phyloP scores from a whole-genome alignment of 192 early-diverging fungal genomes.

The Coemansia sp. region DNA sequence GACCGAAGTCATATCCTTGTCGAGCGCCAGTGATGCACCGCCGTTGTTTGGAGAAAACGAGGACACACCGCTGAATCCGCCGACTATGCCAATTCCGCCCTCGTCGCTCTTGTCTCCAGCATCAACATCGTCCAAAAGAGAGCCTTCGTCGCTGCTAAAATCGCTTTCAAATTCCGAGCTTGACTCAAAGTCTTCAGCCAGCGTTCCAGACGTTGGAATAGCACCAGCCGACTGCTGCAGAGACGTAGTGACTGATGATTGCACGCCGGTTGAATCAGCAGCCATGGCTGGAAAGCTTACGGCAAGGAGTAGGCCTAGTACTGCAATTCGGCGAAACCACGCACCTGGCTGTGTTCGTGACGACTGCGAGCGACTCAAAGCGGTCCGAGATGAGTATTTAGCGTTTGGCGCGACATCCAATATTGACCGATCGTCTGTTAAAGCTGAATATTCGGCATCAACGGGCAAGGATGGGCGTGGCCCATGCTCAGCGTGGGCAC shows the following conservation, averaged over 20 bases:
- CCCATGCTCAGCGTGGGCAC: constrained; percentile 14
- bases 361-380: too few species aligned
- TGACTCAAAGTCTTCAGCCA: not conserved
- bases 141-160: constrained; percentile 4
- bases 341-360: too few species aligned
- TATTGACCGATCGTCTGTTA: not conserved
- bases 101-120: constrained; percentile 6
- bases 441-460: too few species aligned
- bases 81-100: constrained; percentile 50
- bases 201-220: too few species aligned
- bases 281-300: too few species aligned
- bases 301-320: too few species aligned
- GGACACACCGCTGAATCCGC: constrained; percentile 51
- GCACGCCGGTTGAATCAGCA: too few species aligned
- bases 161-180: not conserved
- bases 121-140: constrained; percentile 1
- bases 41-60: constrained; percentile 25
- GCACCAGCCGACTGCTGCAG: too few species aligned
- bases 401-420: too few species aligned
- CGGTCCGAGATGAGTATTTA: not conserved
- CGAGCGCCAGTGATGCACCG: constrained; percentile 28
- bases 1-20: constrained; percentile 33
- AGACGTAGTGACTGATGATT: too few species aligned
- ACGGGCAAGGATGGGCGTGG: constrained; percentile 1
- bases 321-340: too few species aligned